Conservation (phyloP, 805 yeast species). For the Scheffersomyces coipomensis region DNA sequence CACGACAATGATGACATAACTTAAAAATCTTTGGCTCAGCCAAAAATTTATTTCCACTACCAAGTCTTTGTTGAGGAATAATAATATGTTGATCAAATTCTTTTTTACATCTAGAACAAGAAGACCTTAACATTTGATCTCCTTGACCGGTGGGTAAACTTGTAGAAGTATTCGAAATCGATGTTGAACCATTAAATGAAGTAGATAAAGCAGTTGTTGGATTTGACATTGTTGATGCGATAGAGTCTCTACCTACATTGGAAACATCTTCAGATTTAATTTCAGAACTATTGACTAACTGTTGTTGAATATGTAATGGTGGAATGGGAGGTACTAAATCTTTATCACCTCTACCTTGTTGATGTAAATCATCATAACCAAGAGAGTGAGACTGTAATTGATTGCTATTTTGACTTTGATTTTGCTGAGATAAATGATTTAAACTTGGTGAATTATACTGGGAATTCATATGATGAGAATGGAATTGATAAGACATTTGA, state of each 20-base stretch:
- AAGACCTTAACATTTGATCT: conserved; percentile 29
- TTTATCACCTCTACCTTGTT: conserved; percentile 5
- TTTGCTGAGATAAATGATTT: background rate
- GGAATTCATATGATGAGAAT: conserved; percentile 1
- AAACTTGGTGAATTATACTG: background rate
- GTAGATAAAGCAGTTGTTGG: background rate
- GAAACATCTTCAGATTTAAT: background rate
- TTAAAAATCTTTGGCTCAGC: conserved; percentile 46
- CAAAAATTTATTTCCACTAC: conserved; percentile 21
- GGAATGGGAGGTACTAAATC: conserved; percentile 35
- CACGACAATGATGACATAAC: conserved; percentile 64
- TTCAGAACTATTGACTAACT: conserved; percentile 14
- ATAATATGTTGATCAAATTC: conserved; percentile 47
- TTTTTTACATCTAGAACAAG: conserved; percentile 62
- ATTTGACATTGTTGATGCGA: background rate
- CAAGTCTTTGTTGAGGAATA: conserved; percentile 22
- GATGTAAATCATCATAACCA: background rate
- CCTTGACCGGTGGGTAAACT: conserved; percentile 1
- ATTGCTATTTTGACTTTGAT: background rate
- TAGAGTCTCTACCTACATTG: background rate
- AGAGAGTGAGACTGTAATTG: background rate
- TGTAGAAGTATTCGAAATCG: background rate
- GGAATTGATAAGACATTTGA: conserved; percentile 10
- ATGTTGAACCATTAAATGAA: background rate
- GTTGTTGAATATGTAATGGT: conserved; percentile 44